Evolutionary conservation across 305 asterid genomes (phyloP).

Genomic region (Fraxinus velutina): DNA sequence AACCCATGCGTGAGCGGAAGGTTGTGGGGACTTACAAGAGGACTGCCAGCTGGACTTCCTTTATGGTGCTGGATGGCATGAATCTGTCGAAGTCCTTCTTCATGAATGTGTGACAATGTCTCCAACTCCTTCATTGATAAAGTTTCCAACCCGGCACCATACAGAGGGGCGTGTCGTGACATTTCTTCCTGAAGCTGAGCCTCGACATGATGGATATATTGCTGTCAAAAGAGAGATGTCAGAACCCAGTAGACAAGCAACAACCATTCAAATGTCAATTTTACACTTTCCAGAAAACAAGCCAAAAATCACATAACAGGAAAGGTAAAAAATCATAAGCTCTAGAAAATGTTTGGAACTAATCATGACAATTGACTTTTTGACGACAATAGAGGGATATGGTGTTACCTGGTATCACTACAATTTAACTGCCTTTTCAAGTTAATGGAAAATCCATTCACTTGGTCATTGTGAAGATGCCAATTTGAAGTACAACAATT

Average conservation of each 20-base stretch:
- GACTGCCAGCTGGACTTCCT: constrained; percentile 67
- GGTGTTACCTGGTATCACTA: background rate
- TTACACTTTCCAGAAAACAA: background rate
- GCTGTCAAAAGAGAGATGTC: constrained; percentile 42
- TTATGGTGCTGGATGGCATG: constrained; percentile 74
- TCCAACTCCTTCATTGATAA: constrained; percentile 88
- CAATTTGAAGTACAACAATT: background rate
- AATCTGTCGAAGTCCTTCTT: constrained; percentile 93
- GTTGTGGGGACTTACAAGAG: constrained; percentile 57
- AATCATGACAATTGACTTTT: background rate
- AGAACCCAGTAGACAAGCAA: constrained; percentile 4
- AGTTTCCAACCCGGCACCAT: constrained; percentile 89
- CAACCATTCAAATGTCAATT: background rate
- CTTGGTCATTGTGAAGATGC: background rate
- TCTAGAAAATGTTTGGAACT: background rate
- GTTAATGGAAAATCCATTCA: background rate
- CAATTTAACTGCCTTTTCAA: background rate
- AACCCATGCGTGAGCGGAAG: constrained; percentile 53
- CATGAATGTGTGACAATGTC: constrained; percentile 80
- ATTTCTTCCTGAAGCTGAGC: constrained; percentile 91
- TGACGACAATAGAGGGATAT: background rate
- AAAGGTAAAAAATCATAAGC: background rate
- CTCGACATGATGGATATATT: constrained; percentile 78
- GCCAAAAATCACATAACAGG: background rate
- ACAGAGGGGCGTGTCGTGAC: constrained; percentile 94